Percentiles rank a stretch among this genome's conserved stretches.
These are phyloP conservation scores for Globisporangium yorkense DNA, from an alignment of 352 stramenopile genomes.

Conservation along the genomic window DNA sequence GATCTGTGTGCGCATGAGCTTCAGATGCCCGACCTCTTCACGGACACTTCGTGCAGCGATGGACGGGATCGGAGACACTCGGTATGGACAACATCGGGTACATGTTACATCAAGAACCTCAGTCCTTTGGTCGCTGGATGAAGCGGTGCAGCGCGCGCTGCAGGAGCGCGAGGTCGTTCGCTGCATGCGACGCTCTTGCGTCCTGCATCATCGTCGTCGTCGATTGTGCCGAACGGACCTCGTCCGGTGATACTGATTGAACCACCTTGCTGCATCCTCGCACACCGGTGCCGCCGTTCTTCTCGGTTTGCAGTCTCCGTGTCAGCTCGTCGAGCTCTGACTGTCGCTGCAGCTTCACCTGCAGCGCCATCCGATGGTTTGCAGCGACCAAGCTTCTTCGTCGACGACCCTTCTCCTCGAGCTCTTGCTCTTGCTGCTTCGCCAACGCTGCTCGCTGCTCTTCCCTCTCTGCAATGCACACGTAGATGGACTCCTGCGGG, in stretches of 20 bases:
- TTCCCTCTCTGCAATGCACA: conserved; percentile 20
- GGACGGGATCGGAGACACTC: background rate
- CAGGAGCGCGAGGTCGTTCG: conserved; percentile 5
- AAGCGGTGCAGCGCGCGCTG: conserved; percentile 14
- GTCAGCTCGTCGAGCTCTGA: conserved; percentile 28
- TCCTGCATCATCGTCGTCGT: too few species aligned
- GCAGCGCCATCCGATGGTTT: conserved; percentile 21
- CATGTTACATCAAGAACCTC: background rate
- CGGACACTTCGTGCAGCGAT: too few species aligned
- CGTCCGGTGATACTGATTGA: background rate
- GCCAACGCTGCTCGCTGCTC: conserved; percentile 11
- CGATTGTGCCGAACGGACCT: too few species aligned
- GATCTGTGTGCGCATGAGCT: too few species aligned
- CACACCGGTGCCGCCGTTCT: too few species aligned
- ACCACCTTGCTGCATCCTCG: background rate
- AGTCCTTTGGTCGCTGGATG: conserved; percentile 12
- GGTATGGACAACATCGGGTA: background rate
- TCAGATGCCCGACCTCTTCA: too few species aligned
- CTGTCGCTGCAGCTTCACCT: conserved; percentile 39
- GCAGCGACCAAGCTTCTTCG: background rate
- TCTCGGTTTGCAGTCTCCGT: conserved; percentile 9
- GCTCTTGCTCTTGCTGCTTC: conserved; percentile 2
- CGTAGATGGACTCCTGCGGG: conserved; percentile 45
- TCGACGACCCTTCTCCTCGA: conserved; percentile 4
- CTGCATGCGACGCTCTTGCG: background rate